Evolutionary conservation across 2,329 filamentous ascomycete species (phyloP), one percentile per base, ranked within the genome.

Genomic region (Fusarium proliferatum): DNA sequence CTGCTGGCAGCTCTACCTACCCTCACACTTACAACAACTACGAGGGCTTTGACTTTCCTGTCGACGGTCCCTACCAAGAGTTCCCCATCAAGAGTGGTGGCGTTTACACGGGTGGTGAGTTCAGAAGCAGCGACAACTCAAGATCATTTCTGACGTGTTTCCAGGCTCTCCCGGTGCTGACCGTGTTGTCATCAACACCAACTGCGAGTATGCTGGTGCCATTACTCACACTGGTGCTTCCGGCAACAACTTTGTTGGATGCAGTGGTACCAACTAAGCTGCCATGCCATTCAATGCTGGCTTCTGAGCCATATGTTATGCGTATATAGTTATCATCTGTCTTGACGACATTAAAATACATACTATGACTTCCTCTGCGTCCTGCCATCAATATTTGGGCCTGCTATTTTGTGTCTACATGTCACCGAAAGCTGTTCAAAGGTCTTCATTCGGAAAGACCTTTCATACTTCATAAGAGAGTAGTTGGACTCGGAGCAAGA

Each of bases 221-320:
- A 92, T 94, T 71, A 94, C 92, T 1, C 92, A 94, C 78, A 92
- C 90, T 28, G 92, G 92, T 34, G 91, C 92, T 23, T 89, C 86
- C 57, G 90, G 90, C 12, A 90, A 93, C 80, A 85, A 88, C 81
- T 94, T 94, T 81, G 90, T 93, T 63, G 87, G 85, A n/a, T 93
- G 91, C 81, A 70, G 61, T 1, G 79, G 78, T 8, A 80, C 78
- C 8, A 62, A 3, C 61, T 76, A 67, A 45, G 9, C 9, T 10
- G 0, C 10, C 30, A 2, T 7, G 0, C 1, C 11, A 0, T 38
- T 38, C 15, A 1, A 15, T 23, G 9, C 8, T 19, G 41, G 19
- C 19, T 36, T n/a, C 3, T n/a, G 1, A 26, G 28, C 45, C 34
- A n/a, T 28, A 10, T 1, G 2, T 61, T 67, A 19, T 13, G 21